phyloP scores from a whole-genome alignment of 306 rosid species.

The Parietaria judaica region DNA sequence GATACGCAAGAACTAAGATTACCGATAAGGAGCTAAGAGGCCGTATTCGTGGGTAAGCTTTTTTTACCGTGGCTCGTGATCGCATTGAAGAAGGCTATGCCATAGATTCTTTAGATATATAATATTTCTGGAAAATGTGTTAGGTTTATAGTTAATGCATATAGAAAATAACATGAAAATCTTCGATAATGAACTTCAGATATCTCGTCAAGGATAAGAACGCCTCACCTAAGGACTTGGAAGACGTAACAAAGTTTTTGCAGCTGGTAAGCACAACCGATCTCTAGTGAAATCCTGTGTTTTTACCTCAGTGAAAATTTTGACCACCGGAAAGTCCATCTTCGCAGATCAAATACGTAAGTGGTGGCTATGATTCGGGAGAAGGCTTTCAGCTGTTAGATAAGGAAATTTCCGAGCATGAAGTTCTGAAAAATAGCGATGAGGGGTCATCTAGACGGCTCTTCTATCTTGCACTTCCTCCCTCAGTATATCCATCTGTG shows the following conservation, averaged over 20 bases:
- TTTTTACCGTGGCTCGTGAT: neutral
- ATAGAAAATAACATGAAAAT: slow-evolving; percentile 16
- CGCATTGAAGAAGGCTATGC: neutral
- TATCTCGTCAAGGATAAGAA: slow-evolving; percentile 53
- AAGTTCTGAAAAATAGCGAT: slow-evolving; percentile 35
- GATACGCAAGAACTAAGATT: slow-evolving; percentile 89
- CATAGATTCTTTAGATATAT: neutral
- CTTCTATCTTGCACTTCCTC: slow-evolving; percentile 98
- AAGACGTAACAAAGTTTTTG: slow-evolving; percentile 52
- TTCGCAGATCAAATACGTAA: slow-evolving; percentile 69
- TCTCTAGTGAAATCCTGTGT: slow-evolving; percentile 4
- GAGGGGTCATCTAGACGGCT: slow-evolving; percentile 81
- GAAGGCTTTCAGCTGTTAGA: slow-evolving; percentile 74
- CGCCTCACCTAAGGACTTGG: slow-evolving; percentile 40
- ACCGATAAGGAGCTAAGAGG: slow-evolving; percentile 69
- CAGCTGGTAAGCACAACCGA: slow-evolving; percentile 59
- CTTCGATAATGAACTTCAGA: slow-evolving; percentile 43
- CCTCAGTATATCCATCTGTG: slow-evolving; percentile 93
- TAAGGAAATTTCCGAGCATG: slow-evolving; percentile 69
- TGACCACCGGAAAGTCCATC: slow-evolving; percentile 16
- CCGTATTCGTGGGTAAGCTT: slow-evolving; percentile 68
- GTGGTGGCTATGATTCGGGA: slow-evolving; percentile 77
- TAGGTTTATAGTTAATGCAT: slow-evolving; percentile 5
- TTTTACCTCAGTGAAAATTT: neutral
- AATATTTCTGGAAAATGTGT: neutral